Evolutionary conservation across 176 grass and related monocot species (phyloP), one percentile per base, ranked within the genome.

Genomic region (Aegilops umbellulata): DNA sequence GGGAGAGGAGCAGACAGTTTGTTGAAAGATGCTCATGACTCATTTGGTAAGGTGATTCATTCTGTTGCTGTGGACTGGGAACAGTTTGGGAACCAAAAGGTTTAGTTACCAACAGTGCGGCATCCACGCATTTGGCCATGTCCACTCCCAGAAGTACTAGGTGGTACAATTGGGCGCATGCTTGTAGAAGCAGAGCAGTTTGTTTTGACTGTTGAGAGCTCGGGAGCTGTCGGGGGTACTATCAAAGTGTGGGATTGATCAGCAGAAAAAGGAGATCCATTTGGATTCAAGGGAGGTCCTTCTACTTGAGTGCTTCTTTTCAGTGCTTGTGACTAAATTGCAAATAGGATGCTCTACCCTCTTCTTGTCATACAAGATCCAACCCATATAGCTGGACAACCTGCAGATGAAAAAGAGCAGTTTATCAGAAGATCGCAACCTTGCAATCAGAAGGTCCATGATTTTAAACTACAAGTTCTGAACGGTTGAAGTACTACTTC

Each of bases 401-500:
- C 89, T 87, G 81, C 60, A 87, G 30, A 36, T 27, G 65, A 8
- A 84, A 69, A 57, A 29, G 46, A 49, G 17, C 15, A 19, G 46
- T 49, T 49, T 15, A 9, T 7, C 30, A 46, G 39, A 38, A 46
- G 60, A 57, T 47, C 39, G 34, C 75, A 84, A 63, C 22, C 3
- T 11, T 76, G 69, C 10, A 31, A 75, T 17, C n/a, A 47, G 75
- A 74, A 76, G 89, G 24, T 62, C 80, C 47, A 81, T 81, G 38
- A 83, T 61, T 22, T 68, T 55, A 8, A 66, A 74, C 62, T 81
- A 47, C n/a, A 74, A 32, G 71, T 75, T 83, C 17, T 75, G 87
- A 91, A 86, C 88, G 87, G 55, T 90, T 81, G 12, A 92, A 90
- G 77, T 90, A 10, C 7, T 36, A 94, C 81, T 92, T 94, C 7